phyloP scores from a whole-genome alignment of 2,329 filamentous ascomycete species.

The Didymellaceae sp. region DNA sequence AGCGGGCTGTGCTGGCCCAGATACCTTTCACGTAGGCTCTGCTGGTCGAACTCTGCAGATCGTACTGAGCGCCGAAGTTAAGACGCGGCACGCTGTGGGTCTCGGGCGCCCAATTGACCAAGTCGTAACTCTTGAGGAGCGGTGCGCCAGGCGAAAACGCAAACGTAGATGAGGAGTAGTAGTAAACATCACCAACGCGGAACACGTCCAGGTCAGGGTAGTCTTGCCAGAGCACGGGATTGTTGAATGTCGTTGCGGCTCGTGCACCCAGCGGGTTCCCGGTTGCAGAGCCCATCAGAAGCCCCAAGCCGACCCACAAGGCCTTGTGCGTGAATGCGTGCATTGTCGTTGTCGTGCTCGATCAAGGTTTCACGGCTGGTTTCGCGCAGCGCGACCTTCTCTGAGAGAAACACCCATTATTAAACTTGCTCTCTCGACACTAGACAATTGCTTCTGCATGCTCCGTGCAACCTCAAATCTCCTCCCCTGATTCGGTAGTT shows the following conservation, averaged over 20 bases:
- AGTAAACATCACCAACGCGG: slow-evolving; percentile 58
- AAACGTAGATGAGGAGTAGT: slow-evolving; percentile 64
- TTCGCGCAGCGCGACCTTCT: no score
- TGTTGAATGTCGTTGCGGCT: slow-evolving; percentile 48
- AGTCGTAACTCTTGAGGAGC: slow-evolving; percentile 61
- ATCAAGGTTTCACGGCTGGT: no score
- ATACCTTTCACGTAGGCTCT: slow-evolving; percentile 61
- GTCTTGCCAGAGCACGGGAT: slow-evolving; percentile 64
- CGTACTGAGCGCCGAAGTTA: slow-evolving; percentile 54
- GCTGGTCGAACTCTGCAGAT: slow-evolving; percentile 50
- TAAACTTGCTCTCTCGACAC: no score
- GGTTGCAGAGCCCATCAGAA: background rate
- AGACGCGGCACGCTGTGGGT: slow-evolving; percentile 49
- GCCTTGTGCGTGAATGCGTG: background rate
- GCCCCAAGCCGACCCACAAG: background rate
- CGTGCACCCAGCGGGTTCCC: slow-evolving; percentile 1
- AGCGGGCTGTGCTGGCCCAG: slow-evolving; percentile 63
- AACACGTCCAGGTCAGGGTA: slow-evolving; percentile 63
- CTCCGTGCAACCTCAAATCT: no score
- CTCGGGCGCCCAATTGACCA: slow-evolving; percentile 58
- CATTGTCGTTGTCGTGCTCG: no score
- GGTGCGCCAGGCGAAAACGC: slow-evolving; percentile 65
- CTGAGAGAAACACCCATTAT: no score
- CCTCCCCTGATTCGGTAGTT: no score
- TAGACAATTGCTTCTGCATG: slow-evolving; percentile 1